phyloP scores from a whole-genome alignment of 2,329 filamentous ascomycete species.

The Metarhizium album region DNA sequence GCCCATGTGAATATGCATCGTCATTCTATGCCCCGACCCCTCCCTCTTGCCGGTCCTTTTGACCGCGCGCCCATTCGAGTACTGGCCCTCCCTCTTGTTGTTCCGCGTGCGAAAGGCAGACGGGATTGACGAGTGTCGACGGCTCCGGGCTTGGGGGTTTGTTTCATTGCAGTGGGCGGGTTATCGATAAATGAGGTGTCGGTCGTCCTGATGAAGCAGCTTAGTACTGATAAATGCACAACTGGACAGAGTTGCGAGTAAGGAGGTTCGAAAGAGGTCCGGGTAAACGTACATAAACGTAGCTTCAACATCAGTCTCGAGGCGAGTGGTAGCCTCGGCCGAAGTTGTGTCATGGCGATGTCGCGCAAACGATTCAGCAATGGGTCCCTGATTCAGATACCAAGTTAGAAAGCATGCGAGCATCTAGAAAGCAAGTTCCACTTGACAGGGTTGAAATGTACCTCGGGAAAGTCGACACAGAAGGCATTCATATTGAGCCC shows the following conservation, averaged over 20 bases:
- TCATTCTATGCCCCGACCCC: slow-evolving; percentile 36
- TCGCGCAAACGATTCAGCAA: slow-evolving; percentile 70
- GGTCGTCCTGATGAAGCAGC: slow-evolving; percentile 53
- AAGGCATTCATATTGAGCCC: slow-evolving; percentile 99
- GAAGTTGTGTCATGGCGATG: slow-evolving; percentile 47
- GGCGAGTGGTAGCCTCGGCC: slow-evolving; percentile 14
- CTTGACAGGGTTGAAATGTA: slow-evolving; percentile 22
- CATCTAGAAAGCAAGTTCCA: neutral
- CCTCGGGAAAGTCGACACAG: slow-evolving; percentile 95
- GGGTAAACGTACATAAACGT: slow-evolving; percentile 63
- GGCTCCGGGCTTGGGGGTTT: slow-evolving; percentile 34
- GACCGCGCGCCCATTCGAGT: slow-evolving; percentile 24
- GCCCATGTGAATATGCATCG: neutral
- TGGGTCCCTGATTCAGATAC: slow-evolving; percentile 50
- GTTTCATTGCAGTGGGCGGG: slow-evolving; percentile 47
- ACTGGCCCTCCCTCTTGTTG: slow-evolving; percentile 19
- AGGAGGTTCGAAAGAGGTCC: slow-evolving; percentile 1
- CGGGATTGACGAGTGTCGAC: slow-evolving; percentile 35
- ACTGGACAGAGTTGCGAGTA: neutral
- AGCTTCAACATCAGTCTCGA: slow-evolving; percentile 51
- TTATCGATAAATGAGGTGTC: slow-evolving; percentile 89
- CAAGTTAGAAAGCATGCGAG: neutral
- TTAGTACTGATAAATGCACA: neutral
- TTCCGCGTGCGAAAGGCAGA: slow-evolving; percentile 33
- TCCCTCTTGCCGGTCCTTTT: slow-evolving; percentile 35